Conservation (phyloP, 495 filamentous ascomycete species). For the Talaromyces proteolyticus region DNA sequence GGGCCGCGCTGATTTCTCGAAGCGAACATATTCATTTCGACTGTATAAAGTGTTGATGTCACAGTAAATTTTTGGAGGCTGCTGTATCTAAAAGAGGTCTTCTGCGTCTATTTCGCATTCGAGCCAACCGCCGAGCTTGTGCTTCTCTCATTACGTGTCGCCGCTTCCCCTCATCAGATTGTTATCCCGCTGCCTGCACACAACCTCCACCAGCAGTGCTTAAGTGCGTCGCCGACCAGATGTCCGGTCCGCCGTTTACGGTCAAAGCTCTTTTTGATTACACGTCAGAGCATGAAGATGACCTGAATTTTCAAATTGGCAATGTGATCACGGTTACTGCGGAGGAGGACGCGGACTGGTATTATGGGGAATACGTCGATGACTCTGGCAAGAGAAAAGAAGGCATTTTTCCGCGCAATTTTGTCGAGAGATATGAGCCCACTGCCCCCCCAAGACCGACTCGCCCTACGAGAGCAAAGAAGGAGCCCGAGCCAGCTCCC, state of each 20-base stretch:
- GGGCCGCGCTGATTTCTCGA: background rate
- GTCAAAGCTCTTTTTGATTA: constrained; percentile 96
- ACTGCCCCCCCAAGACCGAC: constrained; percentile 81
- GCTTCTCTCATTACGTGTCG: background rate
- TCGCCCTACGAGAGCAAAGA: constrained; percentile 65
- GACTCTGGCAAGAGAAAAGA: constrained; percentile 64
- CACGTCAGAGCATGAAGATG: constrained; percentile 83
- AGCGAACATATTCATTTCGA: too few species aligned
- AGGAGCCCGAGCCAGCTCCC: constrained; percentile 45
- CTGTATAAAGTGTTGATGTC: too few species aligned
- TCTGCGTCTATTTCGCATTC: background rate
- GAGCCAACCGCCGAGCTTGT: background rate
- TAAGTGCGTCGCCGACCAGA: constrained; percentile 34
- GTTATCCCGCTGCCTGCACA: constrained; percentile 5
- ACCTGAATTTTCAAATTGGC: constrained; percentile 77
- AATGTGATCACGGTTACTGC: constrained; percentile 93
- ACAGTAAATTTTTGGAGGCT: too few species aligned
- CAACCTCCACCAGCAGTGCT: background rate
- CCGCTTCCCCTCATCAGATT: background rate
- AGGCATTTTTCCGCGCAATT: constrained; percentile 94
- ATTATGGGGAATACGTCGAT: constrained; percentile 83
- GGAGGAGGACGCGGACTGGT: constrained; percentile 92
- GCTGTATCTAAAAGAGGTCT: too few species aligned
- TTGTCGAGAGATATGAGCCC: constrained; percentile 92
- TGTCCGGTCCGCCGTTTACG: constrained; percentile 78